phyloP scores from a whole-genome alignment of 768 basidiomycete genomes.

The Mycena belliarum region DNA sequence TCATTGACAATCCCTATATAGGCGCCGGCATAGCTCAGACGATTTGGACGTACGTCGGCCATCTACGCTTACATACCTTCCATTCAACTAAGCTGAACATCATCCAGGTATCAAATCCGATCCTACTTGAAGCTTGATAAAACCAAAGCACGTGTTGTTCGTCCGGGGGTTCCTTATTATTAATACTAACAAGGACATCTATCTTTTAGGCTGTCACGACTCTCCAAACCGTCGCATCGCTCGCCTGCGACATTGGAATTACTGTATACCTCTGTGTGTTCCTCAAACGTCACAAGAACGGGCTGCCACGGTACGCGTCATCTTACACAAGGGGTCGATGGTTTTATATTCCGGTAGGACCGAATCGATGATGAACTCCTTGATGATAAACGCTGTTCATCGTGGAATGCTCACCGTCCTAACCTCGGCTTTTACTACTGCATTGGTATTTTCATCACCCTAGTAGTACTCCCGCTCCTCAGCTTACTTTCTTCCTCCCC shows the following conservation, averaged over 20 bases:
- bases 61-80: too few relatives aligned
- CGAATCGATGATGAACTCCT: constrained; percentile 1
- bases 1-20: neutral
- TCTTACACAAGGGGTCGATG: too few relatives aligned
- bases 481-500: neutral
- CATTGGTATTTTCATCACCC: constrained; percentile 1
- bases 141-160: constrained; percentile 7
- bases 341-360: neutral
- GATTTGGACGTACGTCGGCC: neutral
- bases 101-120: constrained; percentile 5
- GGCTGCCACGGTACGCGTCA: constrained; percentile 4
- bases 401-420: constrained; percentile 17
- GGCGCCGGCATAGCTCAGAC: constrained; percentile 15
- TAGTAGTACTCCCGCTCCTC: neutral
- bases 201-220: constrained; percentile 7
- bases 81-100: neutral
- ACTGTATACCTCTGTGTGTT: constrained; percentile 14
- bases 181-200: neutral
- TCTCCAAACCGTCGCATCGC: constrained; percentile 13
- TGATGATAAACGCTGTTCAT: constrained; percentile 17
- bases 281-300: constrained; percentile 1
- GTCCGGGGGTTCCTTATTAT: too few relatives aligned
- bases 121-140: constrained; percentile 6
- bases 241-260: constrained; percentile 14
- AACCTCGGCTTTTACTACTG: constrained; percentile 6